Evolutionary conservation across 163 green algal species (phyloP), one percentile per base, ranked within the genome.

Genomic region (Chloromonas sp.): DNA sequence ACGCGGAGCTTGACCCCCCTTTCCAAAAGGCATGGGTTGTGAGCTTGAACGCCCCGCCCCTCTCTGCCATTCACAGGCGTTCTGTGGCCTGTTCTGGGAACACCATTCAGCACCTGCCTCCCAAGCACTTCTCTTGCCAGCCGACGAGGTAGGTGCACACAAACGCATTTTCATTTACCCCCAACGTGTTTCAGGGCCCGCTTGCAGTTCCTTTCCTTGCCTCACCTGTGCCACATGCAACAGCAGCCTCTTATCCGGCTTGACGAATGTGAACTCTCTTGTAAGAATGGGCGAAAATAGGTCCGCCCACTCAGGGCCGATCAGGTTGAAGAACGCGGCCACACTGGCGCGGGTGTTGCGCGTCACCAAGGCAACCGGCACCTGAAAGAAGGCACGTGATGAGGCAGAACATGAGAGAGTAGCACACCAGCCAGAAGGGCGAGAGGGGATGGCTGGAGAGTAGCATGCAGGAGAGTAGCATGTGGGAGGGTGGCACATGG

Each of bases 191-290:
- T 36, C 36, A 36, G 36, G 36, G 36, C 36, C 36, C 36, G 36
- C 36, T 36, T 36, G 36, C 36, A 36, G 36, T 36, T 36, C 36
- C 36, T 36, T 36, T 36, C 36, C 36, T 74, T 5, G 66, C 11
- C 89, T n/a, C 83, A 91, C 90, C 89, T 94, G 11, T 61, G 92
- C 91, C 81, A 95, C 89, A 81, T 95, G 86, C 61, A 90, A 60
- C 80, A 96, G 85, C 58, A 93, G 87, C 57, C 93, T 82, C 79
- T 92, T 91, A 87, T 96, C 93, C 0, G 93, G 93, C 85, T 96
- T 96, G 14, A 96, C 93, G 66, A 89, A 94, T 0, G 60, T 71
- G 80, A 92, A 93, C 83, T 96, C 91, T 2, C 93, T 88, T 0
- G 93, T 96, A 13, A 95, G 89, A 74, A 90, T 85, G 2, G 90